These are phyloP conservation scores for Ceratobasidium theobromae DNA, from an alignment of 1,284 basidiomycete genomes.

Conservation along the genomic window DNA sequence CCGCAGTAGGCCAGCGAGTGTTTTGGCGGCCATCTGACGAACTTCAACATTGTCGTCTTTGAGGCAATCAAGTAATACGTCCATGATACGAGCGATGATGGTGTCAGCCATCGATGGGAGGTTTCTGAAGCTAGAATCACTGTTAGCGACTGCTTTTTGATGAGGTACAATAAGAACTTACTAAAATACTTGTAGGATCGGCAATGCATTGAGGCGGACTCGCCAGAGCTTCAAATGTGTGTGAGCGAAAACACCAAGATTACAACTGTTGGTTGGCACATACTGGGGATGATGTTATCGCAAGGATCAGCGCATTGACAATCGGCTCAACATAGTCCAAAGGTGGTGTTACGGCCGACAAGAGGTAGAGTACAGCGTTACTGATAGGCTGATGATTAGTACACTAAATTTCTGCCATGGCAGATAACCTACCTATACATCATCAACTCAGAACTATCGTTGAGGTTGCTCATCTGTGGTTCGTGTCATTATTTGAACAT, in stretches of 20 bases:
- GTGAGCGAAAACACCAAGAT: constrained; percentile 30
- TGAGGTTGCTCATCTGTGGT: constrained; percentile 79
- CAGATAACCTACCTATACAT: constrained; percentile 33
- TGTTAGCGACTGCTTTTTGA: neutral
- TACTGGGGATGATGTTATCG: constrained; percentile 70
- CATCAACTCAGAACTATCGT: constrained; percentile 66
- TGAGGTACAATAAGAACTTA: neutral
- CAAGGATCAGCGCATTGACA: constrained; percentile 59
- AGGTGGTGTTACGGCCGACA: constrained; percentile 68
- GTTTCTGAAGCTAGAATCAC: constrained; percentile 61
- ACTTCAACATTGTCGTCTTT: constrained; percentile 93
- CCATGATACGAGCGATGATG: constrained; percentile 70
- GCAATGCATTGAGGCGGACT: constrained; percentile 70
- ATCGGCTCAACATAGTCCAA: constrained; percentile 62
- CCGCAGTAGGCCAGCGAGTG: constrained; percentile 85
- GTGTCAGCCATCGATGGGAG: constrained; percentile 70
- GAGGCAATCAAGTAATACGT: constrained; percentile 79
- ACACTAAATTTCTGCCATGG: neutral
- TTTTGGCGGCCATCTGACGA: constrained; percentile 89
- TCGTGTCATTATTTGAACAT: constrained; percentile 10
- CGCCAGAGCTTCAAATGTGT: constrained; percentile 64
- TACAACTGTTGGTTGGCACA: constrained; percentile 15
- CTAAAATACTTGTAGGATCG: constrained; percentile 78
- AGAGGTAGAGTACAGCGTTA: constrained; percentile 69
- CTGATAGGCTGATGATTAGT: constrained; percentile 59